phyloP scores from a whole-genome alignment of 495 filamentous ascomycete genomes.

The Aspergillus cavernicola region DNA sequence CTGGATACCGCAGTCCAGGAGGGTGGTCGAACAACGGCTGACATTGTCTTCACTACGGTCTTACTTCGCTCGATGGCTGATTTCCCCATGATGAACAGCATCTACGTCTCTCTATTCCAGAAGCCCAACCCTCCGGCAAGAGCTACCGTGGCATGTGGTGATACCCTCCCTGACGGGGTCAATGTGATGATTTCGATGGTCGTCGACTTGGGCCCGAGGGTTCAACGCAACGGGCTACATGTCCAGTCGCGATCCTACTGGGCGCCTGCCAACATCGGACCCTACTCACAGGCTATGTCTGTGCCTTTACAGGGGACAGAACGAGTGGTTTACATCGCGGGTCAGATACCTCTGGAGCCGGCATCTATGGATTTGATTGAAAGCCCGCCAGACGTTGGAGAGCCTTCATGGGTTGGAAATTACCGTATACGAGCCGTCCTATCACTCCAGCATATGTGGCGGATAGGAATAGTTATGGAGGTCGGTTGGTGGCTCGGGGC shows the following conservation, averaged over 20 bases:
- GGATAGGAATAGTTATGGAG: slow-evolving; percentile 69
- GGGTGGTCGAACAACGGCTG: slow-evolving; percentile 33
- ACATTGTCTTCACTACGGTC: slow-evolving; percentile 72
- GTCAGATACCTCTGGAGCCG: slow-evolving; percentile 88
- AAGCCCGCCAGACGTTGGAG: neutral
- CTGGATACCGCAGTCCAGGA: slow-evolving; percentile 19
- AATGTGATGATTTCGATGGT: slow-evolving; percentile 60
- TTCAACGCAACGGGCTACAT: slow-evolving; percentile 61
- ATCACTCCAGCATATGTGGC: slow-evolving; percentile 83
- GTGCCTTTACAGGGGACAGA: slow-evolving; percentile 40
- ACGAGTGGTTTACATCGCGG: slow-evolving; percentile 63
- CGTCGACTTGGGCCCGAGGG: slow-evolving; percentile 33
- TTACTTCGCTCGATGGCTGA: slow-evolving; percentile 75
- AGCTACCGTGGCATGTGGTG: slow-evolving; percentile 76
- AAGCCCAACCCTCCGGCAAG: slow-evolving; percentile 80
- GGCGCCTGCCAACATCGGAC: slow-evolving; percentile 97
- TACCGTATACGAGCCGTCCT: slow-evolving; percentile 54
- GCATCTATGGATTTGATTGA: slow-evolving; percentile 62
- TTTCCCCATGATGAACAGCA: slow-evolving; percentile 67
- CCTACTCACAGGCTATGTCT: slow-evolving; percentile 87
- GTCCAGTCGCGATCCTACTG: slow-evolving; percentile 94
- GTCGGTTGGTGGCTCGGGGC: slow-evolving; percentile 70
- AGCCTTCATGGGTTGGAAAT: slow-evolving; percentile 23
- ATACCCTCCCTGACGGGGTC: slow-evolving; percentile 50
- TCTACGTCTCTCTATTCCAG: slow-evolving; percentile 66